A percentile compares a stretch with the other conserved stretches of the same genome.
These are phyloP conservation scores for Aristolochia californica DNA, from an alignment of 164 flowering plant species.

Conservation along the genomic window DNA sequence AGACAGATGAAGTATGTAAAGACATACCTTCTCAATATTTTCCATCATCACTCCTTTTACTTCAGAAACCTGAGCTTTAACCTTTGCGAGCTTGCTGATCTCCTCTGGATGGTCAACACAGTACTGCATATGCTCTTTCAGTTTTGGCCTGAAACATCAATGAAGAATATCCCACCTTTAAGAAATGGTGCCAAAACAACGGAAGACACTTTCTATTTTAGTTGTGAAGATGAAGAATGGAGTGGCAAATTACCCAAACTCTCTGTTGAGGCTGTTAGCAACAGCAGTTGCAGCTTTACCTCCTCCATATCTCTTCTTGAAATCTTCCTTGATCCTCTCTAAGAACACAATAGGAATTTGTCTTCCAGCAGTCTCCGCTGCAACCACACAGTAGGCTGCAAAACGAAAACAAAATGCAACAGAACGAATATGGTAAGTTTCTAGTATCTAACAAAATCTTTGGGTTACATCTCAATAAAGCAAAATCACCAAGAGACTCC, in stretches of 20 bases:
- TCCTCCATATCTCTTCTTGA: slow-evolving; percentile 43
- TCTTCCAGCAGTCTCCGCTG: slow-evolving; percentile 21
- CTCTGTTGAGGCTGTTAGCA: slow-evolving; percentile 37
- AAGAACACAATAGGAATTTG: slow-evolving; percentile 23
- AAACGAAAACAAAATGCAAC: background rate
- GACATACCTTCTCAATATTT: slow-evolving; percentile 75
- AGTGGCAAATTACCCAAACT: slow-evolving; percentile 36
- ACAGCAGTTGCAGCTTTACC: slow-evolving; percentile 47
- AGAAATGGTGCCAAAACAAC: too few relatives aligned
- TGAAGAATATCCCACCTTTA: too few relatives aligned
- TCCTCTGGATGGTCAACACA: slow-evolving; percentile 87
- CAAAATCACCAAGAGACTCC: too few relatives aligned
- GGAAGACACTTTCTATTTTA: background rate
- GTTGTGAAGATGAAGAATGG: background rate
- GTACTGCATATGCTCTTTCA: slow-evolving; percentile 90
- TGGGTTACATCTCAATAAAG: background rate
- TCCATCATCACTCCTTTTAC: slow-evolving; percentile 96
- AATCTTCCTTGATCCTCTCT: slow-evolving; percentile 38
- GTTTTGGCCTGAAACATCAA: slow-evolving; percentile 39
- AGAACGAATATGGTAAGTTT: too few relatives aligned
- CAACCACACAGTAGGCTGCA: slow-evolving; percentile 22
- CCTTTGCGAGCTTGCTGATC: slow-evolving; percentile 75
- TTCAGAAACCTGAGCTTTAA: slow-evolving; percentile 87
- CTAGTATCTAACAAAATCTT: too few relatives aligned
- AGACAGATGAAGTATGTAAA: background rate